A percentile compares a stretch with the other conserved stretches of the same genome.
Conservation (phyloP, 2,329 filamentous ascomycete species). For the Cadophora luteo-olivacea region DNA sequence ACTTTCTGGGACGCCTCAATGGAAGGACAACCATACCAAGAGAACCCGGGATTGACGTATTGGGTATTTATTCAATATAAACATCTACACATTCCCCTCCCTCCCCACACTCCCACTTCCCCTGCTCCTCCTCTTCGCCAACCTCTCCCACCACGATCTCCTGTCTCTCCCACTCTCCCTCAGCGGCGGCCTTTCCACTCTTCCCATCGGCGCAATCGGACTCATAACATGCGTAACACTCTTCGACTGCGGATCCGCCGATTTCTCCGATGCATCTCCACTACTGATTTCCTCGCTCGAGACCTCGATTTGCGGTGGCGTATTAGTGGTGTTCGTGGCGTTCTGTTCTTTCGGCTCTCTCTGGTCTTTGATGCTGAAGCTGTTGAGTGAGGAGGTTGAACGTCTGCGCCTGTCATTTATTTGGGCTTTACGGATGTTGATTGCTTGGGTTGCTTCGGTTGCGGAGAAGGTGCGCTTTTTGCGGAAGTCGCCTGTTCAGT, state of each 20-base stretch:
- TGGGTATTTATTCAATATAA: too few relatives aligned
- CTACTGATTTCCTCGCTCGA: background rate
- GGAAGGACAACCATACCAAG: too few relatives aligned
- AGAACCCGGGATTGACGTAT: too few relatives aligned
- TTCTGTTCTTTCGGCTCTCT: background rate
- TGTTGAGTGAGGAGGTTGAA: slow-evolving; percentile 4
- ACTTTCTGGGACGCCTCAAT: too few relatives aligned
- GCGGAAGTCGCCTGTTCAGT: background rate
- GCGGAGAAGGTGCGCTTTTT: slow-evolving; percentile 22
- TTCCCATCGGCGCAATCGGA: slow-evolving; percentile 3
- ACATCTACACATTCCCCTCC: slow-evolving; percentile 5
- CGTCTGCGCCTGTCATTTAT: background rate
- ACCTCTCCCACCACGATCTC: slow-evolving; percentile 15
- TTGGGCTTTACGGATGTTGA: slow-evolving; percentile 22
- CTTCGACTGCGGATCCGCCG: background rate
- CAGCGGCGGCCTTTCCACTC: background rate
- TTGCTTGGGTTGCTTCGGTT: slow-evolving; percentile 19
- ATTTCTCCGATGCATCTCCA: background rate
- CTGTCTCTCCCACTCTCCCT: background rate
- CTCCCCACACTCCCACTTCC: background rate
- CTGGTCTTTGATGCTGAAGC: background rate
- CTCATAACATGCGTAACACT: background rate
- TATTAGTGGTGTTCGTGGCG: background rate
- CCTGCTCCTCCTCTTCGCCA: slow-evolving; percentile 13
- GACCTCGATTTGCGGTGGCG: slow-evolving; percentile 15